Evolutionary conservation across 2,329 filamentous ascomycete genomes (phyloP).

Genomic region (Ascochyta koolunga): DNA sequence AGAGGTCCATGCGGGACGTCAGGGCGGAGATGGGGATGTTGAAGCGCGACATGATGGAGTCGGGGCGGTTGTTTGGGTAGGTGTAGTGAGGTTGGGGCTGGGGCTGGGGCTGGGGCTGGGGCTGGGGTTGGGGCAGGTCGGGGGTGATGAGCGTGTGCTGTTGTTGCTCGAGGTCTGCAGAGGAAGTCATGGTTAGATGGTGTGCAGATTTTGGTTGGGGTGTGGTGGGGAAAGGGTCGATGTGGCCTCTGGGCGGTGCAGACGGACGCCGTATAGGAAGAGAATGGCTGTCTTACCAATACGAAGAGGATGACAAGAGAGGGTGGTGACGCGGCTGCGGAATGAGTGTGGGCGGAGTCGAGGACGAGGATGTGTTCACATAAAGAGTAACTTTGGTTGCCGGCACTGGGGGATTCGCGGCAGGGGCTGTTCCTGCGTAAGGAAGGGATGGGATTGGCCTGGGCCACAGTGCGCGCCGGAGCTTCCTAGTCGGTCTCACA

Average conservation of each 20-base stretch:
- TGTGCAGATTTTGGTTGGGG: background rate
- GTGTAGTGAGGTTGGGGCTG: conserved; percentile 10
- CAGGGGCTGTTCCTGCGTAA: conserved; percentile 6
- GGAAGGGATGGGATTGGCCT: conserved; percentile 4
- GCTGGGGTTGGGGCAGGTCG: conserved; percentile 22
- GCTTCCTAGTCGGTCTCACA: conserved; percentile 9
- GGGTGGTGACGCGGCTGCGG: conserved; percentile 34
- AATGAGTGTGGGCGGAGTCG: conserved; percentile 19
- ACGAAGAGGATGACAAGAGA: conserved; percentile 8
- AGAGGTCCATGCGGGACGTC: conserved; percentile 86
- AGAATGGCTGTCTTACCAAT: conserved; percentile 39
- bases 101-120: conserved; percentile 13
- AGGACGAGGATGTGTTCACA: conserved; percentile 10
- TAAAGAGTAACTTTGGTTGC: conserved; percentile 6
- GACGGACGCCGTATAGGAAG: conserved; percentile 14
- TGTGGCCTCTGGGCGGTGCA: conserved; percentile 35
- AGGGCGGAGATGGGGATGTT: conserved; percentile 91
- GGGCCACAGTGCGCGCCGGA: conserved; percentile 12
- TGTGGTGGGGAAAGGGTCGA: conserved; percentile 19
- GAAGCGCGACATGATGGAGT: conserved; percentile 75
- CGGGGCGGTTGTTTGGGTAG: conserved; percentile 10
- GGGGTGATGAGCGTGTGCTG: conserved; percentile 33
- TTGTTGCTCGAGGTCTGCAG: conserved; percentile 37
- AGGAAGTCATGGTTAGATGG: conserved; percentile 37
- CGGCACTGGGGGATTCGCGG: background rate